Percentiles rank a stretch among this genome's conserved stretches.
phyloP scores from a whole-genome alignment of 805 yeast species.

The Pichia deserticola region DNA sequence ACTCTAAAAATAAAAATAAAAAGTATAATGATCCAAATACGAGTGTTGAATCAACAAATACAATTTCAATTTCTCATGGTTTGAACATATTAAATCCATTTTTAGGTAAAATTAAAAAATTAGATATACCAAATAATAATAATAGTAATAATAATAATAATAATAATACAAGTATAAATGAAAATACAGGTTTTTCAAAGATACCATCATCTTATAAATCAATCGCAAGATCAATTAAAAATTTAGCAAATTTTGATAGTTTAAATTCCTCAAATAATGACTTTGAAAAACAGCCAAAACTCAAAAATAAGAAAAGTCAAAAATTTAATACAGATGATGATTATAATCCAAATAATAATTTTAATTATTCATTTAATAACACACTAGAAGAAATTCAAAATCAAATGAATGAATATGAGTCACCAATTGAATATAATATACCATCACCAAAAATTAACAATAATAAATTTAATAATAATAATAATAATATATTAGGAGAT shows the following conservation, averaged over 20 bases:
- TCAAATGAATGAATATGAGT: constrained; percentile 17
- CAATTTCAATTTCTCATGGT: neutral
- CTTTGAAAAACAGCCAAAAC: neutral
- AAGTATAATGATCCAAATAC: neutral
- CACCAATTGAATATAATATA: neutral
- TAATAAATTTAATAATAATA: neutral
- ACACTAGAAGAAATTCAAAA: constrained; percentile 28
- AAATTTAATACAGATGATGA: constrained; percentile 18
- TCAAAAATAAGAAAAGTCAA: neutral
- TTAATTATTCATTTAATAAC: constrained; percentile 26
- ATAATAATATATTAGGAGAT: neutral
- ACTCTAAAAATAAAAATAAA: neutral
- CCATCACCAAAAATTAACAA: neutral
- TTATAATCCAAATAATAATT: constrained; percentile 26
- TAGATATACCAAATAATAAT: neutral
- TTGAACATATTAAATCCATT: constrained; percentile 20
- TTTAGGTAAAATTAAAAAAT: constrained; percentile 11
- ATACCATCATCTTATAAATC: constrained; percentile 8
- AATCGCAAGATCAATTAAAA: constrained; percentile 3
- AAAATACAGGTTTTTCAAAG: neutral
- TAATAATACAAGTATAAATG: neutral
- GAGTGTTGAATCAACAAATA: neutral
- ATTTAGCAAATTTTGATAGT: neutral
- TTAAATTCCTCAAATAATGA: neutral
- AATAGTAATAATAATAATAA: neutral